phyloP scores from a whole-genome alignment of 2,329 filamentous ascomycete genomes.

The Penicillium glabrum region DNA sequence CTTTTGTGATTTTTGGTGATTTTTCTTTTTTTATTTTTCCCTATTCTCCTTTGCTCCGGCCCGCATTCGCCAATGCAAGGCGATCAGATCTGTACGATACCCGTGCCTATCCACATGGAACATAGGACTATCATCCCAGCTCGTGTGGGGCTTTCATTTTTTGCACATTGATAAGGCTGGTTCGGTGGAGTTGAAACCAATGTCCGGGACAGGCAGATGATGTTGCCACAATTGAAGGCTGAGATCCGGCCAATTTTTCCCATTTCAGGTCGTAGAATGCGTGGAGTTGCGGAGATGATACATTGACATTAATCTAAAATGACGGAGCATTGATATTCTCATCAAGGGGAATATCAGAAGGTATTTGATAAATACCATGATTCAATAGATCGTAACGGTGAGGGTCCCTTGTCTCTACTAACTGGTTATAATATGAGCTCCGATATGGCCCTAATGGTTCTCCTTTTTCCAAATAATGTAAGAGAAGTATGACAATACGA shows the following conservation, averaged over 20 bases:
- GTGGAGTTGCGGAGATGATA: neutral
- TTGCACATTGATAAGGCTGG: neutral
- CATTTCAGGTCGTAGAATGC: neutral
- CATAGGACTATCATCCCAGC: neutral
- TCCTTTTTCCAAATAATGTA: neutral
- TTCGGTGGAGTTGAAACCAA: neutral
- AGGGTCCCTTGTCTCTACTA: neutral
- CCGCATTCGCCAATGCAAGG: conserved; percentile 11
- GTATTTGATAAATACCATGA: neutral
- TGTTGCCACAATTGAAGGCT: neutral
- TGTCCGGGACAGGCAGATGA: neutral
- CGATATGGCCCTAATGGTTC: neutral
- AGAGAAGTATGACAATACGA: neutral
- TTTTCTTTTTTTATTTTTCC: neutral
- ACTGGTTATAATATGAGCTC: neutral
- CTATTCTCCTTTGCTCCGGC: conserved; percentile 6
- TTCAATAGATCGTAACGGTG: neutral
- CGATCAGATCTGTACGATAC: conserved; percentile 15
- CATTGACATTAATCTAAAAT: neutral
- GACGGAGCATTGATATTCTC: neutral
- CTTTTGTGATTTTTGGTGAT: neutral
- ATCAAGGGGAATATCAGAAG: neutral
- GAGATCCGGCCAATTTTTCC: neutral
- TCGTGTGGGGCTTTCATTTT: neutral
- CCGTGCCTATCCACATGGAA: conserved; percentile 12